Conservation (phyloP, 345 rosid genomes). For the Eucalyptus rudis region DNA sequence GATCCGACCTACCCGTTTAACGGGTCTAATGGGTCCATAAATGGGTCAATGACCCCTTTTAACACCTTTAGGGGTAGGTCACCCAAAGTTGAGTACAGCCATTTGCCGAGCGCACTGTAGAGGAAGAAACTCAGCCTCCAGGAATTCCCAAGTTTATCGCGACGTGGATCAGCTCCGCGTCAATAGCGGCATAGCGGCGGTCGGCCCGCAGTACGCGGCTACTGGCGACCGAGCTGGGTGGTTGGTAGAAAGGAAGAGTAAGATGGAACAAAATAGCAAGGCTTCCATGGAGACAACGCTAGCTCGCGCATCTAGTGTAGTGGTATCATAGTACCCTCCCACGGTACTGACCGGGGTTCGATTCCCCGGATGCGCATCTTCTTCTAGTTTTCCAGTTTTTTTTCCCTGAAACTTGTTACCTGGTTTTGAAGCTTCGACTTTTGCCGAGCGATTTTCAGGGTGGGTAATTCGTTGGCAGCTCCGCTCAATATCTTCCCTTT, state of each 20-base stretch:
- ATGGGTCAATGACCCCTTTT: too few species aligned
- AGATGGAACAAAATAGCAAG: accelerated
- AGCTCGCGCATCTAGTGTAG: conserved; percentile 75
- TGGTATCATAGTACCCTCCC: conserved; percentile 99
- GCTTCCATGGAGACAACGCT: accelerated
- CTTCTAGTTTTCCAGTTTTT: neutral
- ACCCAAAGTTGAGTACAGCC: conserved; percentile 29
- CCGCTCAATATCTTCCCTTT: neutral
- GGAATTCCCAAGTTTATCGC: conserved; percentile 58
- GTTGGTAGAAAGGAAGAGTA: neutral
- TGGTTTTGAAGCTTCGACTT: neutral
- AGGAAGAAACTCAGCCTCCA: conserved; percentile 52
- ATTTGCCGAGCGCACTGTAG: conserved; percentile 26
- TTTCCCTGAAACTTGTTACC: neutral
- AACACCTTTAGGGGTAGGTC: conserved; percentile 54
- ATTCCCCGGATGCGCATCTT: conserved; percentile 77
- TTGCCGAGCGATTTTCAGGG: neutral
- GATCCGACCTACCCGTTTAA: too few species aligned
- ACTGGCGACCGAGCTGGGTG: neutral
- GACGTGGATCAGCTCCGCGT: conserved; percentile 26
- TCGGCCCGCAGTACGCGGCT: conserved; percentile 8
- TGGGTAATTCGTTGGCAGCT: neutral
- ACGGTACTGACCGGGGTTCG: conserved; percentile 96
- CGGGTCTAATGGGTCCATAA: too few species aligned
- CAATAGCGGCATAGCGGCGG: conserved; percentile 13